phyloP scores from a whole-genome alignment of 2,329 filamentous ascomycete genomes.

The Colletotrichum euphorbiae region DNA sequence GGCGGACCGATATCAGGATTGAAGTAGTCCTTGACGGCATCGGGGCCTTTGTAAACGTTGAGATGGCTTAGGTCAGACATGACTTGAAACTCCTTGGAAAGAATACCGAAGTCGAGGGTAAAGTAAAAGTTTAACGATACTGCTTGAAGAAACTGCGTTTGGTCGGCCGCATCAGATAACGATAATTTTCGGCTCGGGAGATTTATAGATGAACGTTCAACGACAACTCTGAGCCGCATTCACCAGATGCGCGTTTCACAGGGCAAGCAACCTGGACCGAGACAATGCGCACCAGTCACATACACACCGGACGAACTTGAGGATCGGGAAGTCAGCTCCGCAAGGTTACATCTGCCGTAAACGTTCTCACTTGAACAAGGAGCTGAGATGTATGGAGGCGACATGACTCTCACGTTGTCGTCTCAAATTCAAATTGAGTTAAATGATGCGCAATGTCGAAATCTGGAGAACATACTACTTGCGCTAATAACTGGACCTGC shows the following conservation, averaged over 20 bases:
- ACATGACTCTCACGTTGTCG: neutral
- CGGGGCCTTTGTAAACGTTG: constrained; percentile 69
- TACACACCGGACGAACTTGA: neutral
- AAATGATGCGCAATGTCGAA: neutral
- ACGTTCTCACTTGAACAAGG: constrained; percentile 3
- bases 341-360: constrained; percentile 4
- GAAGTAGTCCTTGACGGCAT: constrained; percentile 69
- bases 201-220: constrained; percentile 6
- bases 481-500: neutral
- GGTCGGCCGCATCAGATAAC: constrained; percentile 3
- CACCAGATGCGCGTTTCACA: neutral
- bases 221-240: neutral
- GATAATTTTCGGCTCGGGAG: neutral
- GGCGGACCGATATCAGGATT: constrained; percentile 68
- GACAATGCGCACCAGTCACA: neutral
- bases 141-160: constrained; percentile 37
- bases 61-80: constrained; percentile 44
- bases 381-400: neutral
- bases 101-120: constrained; percentile 8
- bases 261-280: neutral
- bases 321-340: neutral
- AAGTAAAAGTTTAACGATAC: neutral
- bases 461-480: neutral
- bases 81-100: neutral
- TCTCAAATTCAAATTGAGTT: neutral